These are phyloP conservation scores for Zalaria obscura DNA, from an alignment of 2,329 filamentous ascomycete genomes.

Conservation along the genomic window DNA sequence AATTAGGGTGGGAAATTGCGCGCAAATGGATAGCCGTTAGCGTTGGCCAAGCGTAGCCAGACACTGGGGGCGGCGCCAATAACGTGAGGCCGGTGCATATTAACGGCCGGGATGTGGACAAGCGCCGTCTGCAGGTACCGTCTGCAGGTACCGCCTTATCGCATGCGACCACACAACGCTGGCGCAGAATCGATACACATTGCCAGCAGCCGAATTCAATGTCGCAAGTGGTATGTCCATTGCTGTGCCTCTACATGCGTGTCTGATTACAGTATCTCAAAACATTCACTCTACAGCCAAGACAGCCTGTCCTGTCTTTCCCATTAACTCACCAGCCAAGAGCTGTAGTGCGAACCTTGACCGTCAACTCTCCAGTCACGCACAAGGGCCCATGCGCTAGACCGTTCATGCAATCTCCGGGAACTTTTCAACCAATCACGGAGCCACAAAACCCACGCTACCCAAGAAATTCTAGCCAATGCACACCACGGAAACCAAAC, in stretches of 20 bases:
- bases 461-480: too few relatives aligned
- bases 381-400: neutral
- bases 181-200: neutral
- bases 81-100: neutral
- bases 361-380: neutral
- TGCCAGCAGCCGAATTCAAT: neutral
- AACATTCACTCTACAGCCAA: neutral
- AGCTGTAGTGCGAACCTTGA: neutral
- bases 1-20: neutral
- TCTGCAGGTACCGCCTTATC: too few relatives aligned
- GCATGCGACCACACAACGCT: neutral
- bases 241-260: too few relatives aligned
- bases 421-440: slow-evolving; percentile 21
- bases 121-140: neutral
- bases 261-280: too few relatives aligned
- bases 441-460: neutral
- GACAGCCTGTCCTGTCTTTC: neutral
- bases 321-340: neutral
- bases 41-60: neutral
- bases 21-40: neutral
- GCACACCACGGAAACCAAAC: too few relatives aligned
- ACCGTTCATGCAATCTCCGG: neutral
- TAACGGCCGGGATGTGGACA: neutral
- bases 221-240: too few relatives aligned
- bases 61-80: neutral